Evolutionary conservation across 2,329 filamentous ascomycete species (phyloP).

Genomic region (Penicillium paneum): DNA sequence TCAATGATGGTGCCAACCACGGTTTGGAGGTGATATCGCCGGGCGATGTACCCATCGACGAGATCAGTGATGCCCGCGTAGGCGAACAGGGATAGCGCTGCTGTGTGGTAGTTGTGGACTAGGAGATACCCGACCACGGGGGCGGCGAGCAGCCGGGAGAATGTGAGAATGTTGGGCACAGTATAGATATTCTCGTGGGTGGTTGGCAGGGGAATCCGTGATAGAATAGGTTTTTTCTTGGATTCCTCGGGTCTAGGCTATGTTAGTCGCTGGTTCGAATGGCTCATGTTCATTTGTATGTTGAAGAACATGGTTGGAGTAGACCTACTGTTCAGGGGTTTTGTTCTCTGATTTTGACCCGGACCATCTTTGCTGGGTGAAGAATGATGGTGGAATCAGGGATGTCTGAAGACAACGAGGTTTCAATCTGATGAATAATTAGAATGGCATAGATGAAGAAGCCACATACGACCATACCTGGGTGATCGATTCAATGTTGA

Average conservation of each 20-base stretch:
- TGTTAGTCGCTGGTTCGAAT: constrained; percentile 6
- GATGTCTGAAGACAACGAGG: background rate
- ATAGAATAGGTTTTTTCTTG: constrained; percentile 34
- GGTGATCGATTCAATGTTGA: constrained; percentile 1
- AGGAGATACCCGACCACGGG: constrained; percentile 87
- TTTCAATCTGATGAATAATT: constrained; percentile 8
- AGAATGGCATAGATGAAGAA: background rate
- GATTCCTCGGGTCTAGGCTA: constrained; percentile 16
- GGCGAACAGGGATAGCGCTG: constrained; percentile 79
- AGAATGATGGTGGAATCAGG: constrained; percentile 4
- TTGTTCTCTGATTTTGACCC: constrained; percentile 23
- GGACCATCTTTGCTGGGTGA: constrained; percentile 22
- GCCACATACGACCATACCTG: constrained; percentile 6
- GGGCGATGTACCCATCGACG: constrained; percentile 90
- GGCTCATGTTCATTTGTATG: background rate
- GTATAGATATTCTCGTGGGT: constrained; percentile 91
- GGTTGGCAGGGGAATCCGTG: constrained; percentile 30
- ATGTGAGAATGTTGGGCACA: constrained; percentile 88
- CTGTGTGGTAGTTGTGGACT: constrained; percentile 73
- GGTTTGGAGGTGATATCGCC: constrained; percentile 81
- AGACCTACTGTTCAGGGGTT: constrained; percentile 18
- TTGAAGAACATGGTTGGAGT: background rate
- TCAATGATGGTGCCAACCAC: constrained; percentile 94
- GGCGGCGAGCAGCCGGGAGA: constrained; percentile 77
- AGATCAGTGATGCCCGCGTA: constrained; percentile 91